Evolutionary conservation across 768 basidiomycete species (phyloP), one percentile per base, ranked within the genome.

Genomic region (Phaeotremella skinneri): DNA sequence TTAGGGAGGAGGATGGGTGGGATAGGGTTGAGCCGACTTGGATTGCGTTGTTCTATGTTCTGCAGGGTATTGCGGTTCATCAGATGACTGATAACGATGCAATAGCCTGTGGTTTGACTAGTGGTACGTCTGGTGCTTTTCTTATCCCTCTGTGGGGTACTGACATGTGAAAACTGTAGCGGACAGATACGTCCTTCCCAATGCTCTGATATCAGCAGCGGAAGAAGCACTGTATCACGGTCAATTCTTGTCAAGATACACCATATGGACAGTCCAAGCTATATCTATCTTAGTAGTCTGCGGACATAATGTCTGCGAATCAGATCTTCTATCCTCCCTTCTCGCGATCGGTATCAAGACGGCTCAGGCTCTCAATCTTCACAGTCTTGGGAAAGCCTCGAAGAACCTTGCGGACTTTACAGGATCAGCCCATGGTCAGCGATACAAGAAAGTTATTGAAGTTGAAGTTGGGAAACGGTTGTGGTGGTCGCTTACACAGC

Each of bases 291-390:
- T 64, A 9, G 21, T 43, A 3, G 25, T 64, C 2, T 64, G 63
- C 37, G 63, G 63, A 20, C 63, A 64, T 41, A 64, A 64, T 30
- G 63, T 64, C 20, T 64, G 63, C 47, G 63, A 64, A 20, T 64
- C 63, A 6, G 63, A 64, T 26, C 45, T 64, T 11, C 59, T 64
- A 20, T 60, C 63, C 2, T 61, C 59, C 1, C 51, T 64, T 2
- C 32, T 64, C 5, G 63, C 63, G 2, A 51, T 64, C n/a, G 63
- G 59, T 1, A 64, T 64, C 55, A 64, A 64, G 39, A 56, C 52
- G 9, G 63, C 63, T 16, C 63, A 64, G 31, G 56, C 63, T 1
- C 51, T 64, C 21, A 57, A 50, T 25, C 27, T 64, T 23, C 63
- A 64, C 34, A 52, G 47, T 41, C 5, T 58, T 37, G 51, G 57